Evolutionary conservation across 148 eudicot species (phyloP), one percentile per base, ranked within the genome.

Genomic region (Camellia japonica): DNA sequence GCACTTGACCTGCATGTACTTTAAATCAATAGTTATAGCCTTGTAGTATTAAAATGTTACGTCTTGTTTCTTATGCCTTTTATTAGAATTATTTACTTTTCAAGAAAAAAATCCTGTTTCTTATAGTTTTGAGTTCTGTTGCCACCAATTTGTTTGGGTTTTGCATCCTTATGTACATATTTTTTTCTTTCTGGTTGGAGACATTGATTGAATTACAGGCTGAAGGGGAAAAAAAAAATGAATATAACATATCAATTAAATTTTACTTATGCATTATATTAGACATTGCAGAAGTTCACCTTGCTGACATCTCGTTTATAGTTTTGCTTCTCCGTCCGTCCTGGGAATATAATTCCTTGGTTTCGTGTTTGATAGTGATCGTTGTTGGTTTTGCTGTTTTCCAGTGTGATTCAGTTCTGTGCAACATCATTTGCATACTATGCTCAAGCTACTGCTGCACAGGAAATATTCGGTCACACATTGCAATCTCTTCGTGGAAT

Each of bases 381-480:
- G 49, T 78, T 77, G 72, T 62, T 83, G 18, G 79, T 78, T 64
- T 75, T 42, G 19, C 67, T 19, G 38, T 30, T 20, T n/a, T 87
- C 65, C 93, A 96, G 99, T 89, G 99, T 96, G 80, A 96, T 96
- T 70, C 99, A 96, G 79, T 96, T 96, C 82, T 93, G 99, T 19
- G 87, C 99, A 78, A 90, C 97, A 64, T 98, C 99, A 72, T 96
- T 96, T 85, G 99, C 92, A 41, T 96, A 91, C 86, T 96, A 96
- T 78, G 93, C 99, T 79, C 99, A 96, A 90, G 99, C 99, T 73
- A 96, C 99, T 80, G 98, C 99, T 8, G 99, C 98, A 58, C 93
- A 89, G 79, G 98, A 96, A 87, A 93, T 96, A 80, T 96, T 96
- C 84, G 94, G 99, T 83, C 99, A 96, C 81, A 96, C 98, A 0